Evolutionary conservation across 2,329 filamentous ascomycete genomes (phyloP), one percentile per base, ranked within the genome.

Genomic region (Beauveria sp.): DNA sequence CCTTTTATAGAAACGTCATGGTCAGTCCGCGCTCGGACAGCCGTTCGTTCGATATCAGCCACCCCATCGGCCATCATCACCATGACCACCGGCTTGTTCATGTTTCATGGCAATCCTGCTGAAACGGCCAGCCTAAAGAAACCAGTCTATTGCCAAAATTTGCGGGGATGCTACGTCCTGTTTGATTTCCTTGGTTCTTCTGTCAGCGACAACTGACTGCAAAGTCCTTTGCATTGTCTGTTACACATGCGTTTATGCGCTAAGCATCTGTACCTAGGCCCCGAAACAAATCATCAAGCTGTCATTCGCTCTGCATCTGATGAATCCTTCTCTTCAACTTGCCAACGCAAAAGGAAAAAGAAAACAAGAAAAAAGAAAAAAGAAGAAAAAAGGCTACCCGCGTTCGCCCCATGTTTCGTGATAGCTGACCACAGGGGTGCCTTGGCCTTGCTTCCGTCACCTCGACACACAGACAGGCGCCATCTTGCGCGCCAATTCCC

Each of bases 101-200:
- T 50, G 55, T 57, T 57, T 57, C 55, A 57, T 50, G 55, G 28
- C 20, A 48, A 50, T 57, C 28, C 55, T 37, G 44, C 55, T 57
- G 55, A 57, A 57, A 57, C 55, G 30, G 34, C 37, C 12, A 16
- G n/a, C 28, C 37, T 41, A 22, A 44, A 43, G 22, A 54, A 54
- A 46, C 26, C 24, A 30, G 34, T 20, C 24, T 22, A 14, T 9
- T n/a, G 41, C 10, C 18, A 10, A 44, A 14, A 55, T 46, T 16
- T 46, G 18, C 40, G 22, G 22, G 14, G 14, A 50, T 50, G 16
- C 34, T 12, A 37, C 34, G 5, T 14, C 34, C 34, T 37, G 10
- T 52, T 18, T 53, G 26, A 16, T 26, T 22, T 9, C n/a, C 18
- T 34, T 37, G 34, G 6, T 37, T 14, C 12, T 37, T 37, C 34